These are phyloP conservation scores for Backusella psychrophila DNA, from an alignment of 192 early-diverging fungal genomes.

Conservation along the genomic window DNA sequence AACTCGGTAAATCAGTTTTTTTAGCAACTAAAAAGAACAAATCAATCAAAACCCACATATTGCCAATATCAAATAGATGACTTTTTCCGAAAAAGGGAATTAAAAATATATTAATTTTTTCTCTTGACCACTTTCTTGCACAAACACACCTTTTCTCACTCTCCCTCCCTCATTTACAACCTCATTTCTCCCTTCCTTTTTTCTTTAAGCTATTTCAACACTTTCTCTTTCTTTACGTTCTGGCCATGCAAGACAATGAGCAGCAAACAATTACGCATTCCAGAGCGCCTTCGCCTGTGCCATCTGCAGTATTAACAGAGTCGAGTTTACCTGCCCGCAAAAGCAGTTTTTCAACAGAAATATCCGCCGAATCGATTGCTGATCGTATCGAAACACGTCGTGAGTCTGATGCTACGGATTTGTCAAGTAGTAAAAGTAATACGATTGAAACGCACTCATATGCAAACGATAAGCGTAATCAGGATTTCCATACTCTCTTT, in stretches of 20 bases:
- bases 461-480: constrained; percentile 50
- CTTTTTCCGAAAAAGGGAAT: background rate
- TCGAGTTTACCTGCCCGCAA: background rate
- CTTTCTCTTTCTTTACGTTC: background rate
- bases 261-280: constrained; percentile 2
- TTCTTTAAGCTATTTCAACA: background rate
- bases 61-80: background rate
- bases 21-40: too few species aligned
- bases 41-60: too few species aligned
- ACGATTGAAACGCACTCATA: background rate
- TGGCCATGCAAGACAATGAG: background rate
- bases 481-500: constrained; percentile 53
- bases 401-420: background rate
- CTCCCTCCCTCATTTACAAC: background rate
- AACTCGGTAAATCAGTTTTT: too few species aligned
- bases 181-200: background rate
- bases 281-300: constrained; percentile 16
- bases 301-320: background rate
- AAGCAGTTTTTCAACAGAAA: constrained; percentile 1
- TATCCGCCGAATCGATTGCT: background rate
- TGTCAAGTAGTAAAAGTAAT: background rate
- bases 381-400: background rate
- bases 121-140: background rate
- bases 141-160: background rate
- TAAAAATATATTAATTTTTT: background rate